Conservation (phyloP, 768 basidiomycete species). For the Hygrocybe coccinea region DNA sequence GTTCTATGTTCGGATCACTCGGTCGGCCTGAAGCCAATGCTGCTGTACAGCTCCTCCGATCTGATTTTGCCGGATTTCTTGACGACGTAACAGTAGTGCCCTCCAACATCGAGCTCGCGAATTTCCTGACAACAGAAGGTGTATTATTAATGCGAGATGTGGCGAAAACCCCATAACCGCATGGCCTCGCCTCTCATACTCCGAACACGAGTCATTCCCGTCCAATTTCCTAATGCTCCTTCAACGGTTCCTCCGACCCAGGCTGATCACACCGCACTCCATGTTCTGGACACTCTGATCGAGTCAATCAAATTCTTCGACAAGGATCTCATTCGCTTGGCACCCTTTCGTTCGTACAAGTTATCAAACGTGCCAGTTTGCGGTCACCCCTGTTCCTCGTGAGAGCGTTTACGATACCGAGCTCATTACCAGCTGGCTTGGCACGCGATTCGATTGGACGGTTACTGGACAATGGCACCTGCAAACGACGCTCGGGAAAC, state of each 20-base stretch:
- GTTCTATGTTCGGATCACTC: constrained; percentile 10
- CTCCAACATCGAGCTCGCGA: neutral
- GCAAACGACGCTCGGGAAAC: neutral
- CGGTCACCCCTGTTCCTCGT: constrained; percentile 5
- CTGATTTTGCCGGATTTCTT: constrained; percentile 9
- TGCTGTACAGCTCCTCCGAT: constrained; percentile 11
- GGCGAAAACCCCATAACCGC: neutral
- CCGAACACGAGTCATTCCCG: constrained; percentile 8
- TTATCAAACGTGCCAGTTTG: constrained; percentile 1
- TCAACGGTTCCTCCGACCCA: constrained; percentile 4
- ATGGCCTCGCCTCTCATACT: constrained; percentile 5
- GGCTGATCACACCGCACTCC: neutral
- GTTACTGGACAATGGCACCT: constrained; percentile 15
- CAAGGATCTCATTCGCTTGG: constrained; percentile 5
- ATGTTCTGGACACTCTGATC: constrained; percentile 12
- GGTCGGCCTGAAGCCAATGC: neutral
- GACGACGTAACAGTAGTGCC: neutral
- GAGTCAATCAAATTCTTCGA: constrained; percentile 14
- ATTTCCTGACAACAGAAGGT: too few species aligned
- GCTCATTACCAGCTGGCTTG: constrained; percentile 16
- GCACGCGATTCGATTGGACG: constrained; percentile 2
- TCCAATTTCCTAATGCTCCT: constrained; percentile 9
- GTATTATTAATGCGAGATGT: constrained; percentile 1
- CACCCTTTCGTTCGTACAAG: constrained; percentile 10
- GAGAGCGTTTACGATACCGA: constrained; percentile 14